Conservation (phyloP, 495 filamentous ascomycete genomes). For the Rostrohypoxylon terebratum region DNA sequence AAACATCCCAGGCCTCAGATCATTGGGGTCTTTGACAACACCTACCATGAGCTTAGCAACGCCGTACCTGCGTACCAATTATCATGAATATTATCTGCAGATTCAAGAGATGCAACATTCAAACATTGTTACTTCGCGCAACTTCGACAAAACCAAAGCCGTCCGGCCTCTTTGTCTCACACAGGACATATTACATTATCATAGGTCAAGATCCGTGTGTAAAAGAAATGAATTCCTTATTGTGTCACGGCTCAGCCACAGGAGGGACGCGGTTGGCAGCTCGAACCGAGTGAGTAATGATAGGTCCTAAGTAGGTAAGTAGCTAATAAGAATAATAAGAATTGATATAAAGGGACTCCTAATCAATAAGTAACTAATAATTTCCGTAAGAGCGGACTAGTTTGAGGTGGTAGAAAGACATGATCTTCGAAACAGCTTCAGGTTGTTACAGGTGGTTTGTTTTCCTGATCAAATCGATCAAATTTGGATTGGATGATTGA, state of each 20-base stretch:
- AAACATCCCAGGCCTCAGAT: constrained; percentile 42
- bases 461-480: background rate
- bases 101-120: constrained; percentile 2
- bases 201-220: constrained; percentile 15
- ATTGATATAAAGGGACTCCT: constrained; percentile 1
- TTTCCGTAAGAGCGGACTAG: constrained; percentile 7
- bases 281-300: constrained; percentile 13
- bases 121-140: constrained; percentile 18
- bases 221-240: constrained; percentile 29
- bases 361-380: background rate
- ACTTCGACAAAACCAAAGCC: constrained; percentile 12
- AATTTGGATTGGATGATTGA: no score
- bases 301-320: no score
- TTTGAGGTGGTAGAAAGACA: background rate
- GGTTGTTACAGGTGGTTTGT: background rate
- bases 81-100: background rate
- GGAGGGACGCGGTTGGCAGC: constrained; percentile 13
- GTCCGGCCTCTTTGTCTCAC: constrained; percentile 9
- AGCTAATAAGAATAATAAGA: background rate
- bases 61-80: background rate
- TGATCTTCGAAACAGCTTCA: constrained; percentile 6
- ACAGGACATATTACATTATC: constrained; percentile 10
- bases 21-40: constrained; percentile 26
- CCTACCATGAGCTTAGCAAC: background rate
- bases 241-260: constrained; percentile 41